A percentile compares a stretch with the other conserved stretches of the same genome.
Evolutionary conservation across 805 yeast genomes (phyloP).

Genomic region (Candida piceae): DNA sequence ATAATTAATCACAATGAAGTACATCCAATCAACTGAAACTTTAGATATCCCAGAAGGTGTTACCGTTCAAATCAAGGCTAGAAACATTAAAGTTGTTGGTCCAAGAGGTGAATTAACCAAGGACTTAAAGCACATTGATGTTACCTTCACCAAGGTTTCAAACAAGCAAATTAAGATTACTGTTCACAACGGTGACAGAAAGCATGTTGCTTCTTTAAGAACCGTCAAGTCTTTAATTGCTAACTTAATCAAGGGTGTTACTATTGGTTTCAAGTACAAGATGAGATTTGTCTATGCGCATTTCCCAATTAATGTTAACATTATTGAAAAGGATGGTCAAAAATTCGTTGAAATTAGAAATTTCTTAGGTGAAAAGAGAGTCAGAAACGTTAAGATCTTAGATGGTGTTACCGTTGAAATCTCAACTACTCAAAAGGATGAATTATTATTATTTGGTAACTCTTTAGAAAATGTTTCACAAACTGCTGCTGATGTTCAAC

Average conservation of each 20-base stretch:
- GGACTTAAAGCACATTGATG: conserved; percentile 91
- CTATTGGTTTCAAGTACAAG: conserved; percentile 98
- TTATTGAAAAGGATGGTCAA: conserved; percentile 70
- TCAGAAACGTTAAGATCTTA: conserved; percentile 78
- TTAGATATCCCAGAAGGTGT: conserved; percentile 86
- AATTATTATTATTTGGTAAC: conserved; percentile 89
- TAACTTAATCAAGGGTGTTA: conserved; percentile 97
- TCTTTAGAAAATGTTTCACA: conserved; percentile 96
- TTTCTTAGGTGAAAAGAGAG: conserved; percentile 99
- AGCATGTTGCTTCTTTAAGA: conserved; percentile 99
- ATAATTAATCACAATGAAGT: conserved; percentile 40
- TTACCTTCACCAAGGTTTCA: conserved; percentile 78
- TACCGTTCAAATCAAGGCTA: conserved; percentile 84
- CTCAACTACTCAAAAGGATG: conserved; percentile 88
- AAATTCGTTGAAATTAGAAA: conserved; percentile 93
- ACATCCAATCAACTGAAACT: conserved; percentile 56
- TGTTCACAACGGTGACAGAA: conserved; percentile 99
- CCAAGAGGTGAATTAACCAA: conserved; percentile 95
- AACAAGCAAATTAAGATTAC: conserved; percentile 75
- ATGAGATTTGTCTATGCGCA: conserved; percentile 99
- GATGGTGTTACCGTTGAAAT: conserved; percentile 86
- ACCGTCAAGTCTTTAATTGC: conserved; percentile 93
- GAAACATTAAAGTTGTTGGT: conserved; percentile 85
- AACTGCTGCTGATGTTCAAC: conserved; percentile 97
- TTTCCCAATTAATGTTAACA: conserved; percentile 99